These are phyloP conservation scores for Leishmania turanica DNA, from an alignment of 208 protist genomes.

Conservation along the genomic window DNA sequence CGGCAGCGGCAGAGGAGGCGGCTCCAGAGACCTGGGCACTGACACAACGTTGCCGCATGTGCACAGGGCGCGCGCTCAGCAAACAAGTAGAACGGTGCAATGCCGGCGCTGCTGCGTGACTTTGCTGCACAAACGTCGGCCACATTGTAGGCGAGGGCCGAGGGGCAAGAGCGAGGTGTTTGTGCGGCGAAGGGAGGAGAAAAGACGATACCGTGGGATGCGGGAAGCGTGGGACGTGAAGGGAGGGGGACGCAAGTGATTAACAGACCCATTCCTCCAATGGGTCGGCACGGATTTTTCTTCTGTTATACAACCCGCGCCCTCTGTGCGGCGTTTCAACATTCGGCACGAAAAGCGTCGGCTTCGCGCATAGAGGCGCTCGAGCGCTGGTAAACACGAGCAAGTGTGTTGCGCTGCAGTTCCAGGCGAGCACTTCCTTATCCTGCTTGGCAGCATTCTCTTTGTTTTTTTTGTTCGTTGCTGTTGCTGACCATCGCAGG, in stretches of 20 bases:
- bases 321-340: background rate
- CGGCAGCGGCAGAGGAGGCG: background rate
- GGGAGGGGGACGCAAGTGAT: background rate
- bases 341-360: background rate
- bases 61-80: background rate
- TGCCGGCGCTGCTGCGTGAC: background rate
- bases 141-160: background rate
- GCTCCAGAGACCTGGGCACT: background rate
- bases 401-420: background rate
- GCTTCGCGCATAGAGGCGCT: background rate
- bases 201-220: background rate
- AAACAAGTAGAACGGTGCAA: background rate
- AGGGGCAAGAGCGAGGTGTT: background rate
- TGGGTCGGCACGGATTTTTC: no score
- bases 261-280: background rate
- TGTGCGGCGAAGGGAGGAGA: background rate
- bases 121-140: background rate
- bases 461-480: background rate
- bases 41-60: background rate
- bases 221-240: no score
- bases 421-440: background rate
- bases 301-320: background rate
- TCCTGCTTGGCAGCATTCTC: background rate
- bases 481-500: background rate
- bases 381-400: background rate